Base-by-base conservation (phyloP, 2,329 filamentous ascomycete genomes). In the Paraconiothyrium brasiliense region DNA sequence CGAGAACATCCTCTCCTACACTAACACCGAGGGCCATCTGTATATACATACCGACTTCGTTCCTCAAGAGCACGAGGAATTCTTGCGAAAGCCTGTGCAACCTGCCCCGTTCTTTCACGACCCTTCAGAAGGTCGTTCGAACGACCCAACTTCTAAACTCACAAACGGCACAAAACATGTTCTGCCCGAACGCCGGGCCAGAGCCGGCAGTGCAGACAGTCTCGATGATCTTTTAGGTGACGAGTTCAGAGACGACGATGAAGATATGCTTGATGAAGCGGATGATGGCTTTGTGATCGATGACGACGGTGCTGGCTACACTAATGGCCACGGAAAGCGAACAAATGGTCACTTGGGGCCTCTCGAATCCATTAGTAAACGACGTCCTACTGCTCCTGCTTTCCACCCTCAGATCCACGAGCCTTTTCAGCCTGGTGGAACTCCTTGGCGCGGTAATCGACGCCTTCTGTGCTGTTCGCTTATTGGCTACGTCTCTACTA, bases 401-500 rank as follows among this genome's bases (percentile, higher is more conserved):
- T 85, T 85, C 78, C 80, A 86, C 66, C 90, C 93, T 1, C 86
- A 89, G 69, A 86, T 91, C 39, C 96, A 99, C 70, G 88, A 90
- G 57, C 82, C 94, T 1, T 97, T 99, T 76, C 96, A 99, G 76
- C 92, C 94, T 0, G 94, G 95, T 1, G 94, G 93, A 57, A 99
- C 95, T 0, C 94, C 94, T 0, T 99, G 95, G 96, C 89, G 93
- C 64, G 95, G 95, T 1, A 95, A 97, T 77, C 86, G 95, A 65
- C 92, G 94, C 74, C 97, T 99, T 75, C 85, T 99, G 0, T 97
- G 93, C 73, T 86, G 98, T 44, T 98, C 98, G 75, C 82, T 99
- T 61, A 92, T 94, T 57, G 95, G 96, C 0, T 95, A 96, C 73
- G 92, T 97, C 9, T 99, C 95, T 93, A 98, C 94, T 0, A 92